Base-by-base conservation (phyloP, 768 basidiomycete species). In the Plicaturopsis crispa region DNA sequence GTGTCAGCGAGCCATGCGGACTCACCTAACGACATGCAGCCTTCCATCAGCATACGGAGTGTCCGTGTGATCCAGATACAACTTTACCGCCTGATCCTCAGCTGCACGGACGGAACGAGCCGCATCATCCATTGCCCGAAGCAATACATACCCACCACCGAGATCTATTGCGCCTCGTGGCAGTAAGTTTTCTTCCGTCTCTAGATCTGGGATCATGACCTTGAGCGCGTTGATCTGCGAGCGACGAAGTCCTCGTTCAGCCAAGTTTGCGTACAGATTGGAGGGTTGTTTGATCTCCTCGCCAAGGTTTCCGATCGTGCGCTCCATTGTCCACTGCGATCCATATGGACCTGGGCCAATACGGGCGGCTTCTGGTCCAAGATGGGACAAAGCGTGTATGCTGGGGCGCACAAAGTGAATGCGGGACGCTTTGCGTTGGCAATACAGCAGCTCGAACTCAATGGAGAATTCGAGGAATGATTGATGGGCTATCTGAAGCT, bases 281-380 rank as follows among this genome's bases (percentile, higher is more conserved):
- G 46, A 53, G 7, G 37, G 52, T 26, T 55, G 54, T 6, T 36
- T 20, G 4, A 59, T 51, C 31, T 61, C 52, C 22, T 44, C 31
- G 2, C 51, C 53, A 36, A 59, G 49, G 16, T 49, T 56, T 3
- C 59, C 48, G 13, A 60, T 56, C 1, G 48, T 50, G 0, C 42
- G 12, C 24, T 61, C 59, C 38, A 64, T 47, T 0, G 47, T 52
- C 53, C 53, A 63, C 32, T 62, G 57, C 4, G 60, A 36, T 30
- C 45, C 49, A 16, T 43, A 48, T 13, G 44, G 46, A 2, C 41
- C 39, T 0, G 55, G 54, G 1, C 62, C 54, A 5, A 45, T 39
- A 2, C 48, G 44, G 10, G 40, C 17, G 4, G 41, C 46, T 37
- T 63, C 52, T 0, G 38, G n/a, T 4, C 44, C 48, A 4, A 57